Evolutionary conservation across 176 grass and related monocot genomes (phyloP).

Genomic region (Puccinellia tenuiflora): DNA sequence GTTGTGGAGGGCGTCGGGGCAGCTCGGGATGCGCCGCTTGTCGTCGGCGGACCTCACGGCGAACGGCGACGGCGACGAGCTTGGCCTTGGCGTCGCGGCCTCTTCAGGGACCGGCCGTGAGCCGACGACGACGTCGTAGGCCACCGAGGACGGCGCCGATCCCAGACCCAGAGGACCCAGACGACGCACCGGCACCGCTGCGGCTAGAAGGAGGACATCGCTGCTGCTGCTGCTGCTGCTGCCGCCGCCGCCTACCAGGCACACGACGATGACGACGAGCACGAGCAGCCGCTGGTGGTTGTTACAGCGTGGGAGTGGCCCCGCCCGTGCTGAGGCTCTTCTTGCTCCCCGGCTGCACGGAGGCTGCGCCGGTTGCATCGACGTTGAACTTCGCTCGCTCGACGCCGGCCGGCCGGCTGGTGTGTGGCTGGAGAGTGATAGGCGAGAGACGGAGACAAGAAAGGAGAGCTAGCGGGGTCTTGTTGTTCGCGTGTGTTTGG

Average conservation of each 20-base stretch:
- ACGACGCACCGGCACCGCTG: conserved; percentile 3
- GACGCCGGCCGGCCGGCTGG: neutral
- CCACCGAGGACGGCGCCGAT: neutral
- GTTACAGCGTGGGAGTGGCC: neutral
- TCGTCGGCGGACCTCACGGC: neutral
- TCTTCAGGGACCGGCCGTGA: conserved; percentile 21
- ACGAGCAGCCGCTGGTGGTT: neutral
- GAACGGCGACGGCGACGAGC: neutral
- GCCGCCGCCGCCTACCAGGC: neutral
- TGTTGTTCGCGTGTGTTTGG: neutral
- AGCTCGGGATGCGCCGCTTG: conserved; percentile 49
- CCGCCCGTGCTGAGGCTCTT: neutral
- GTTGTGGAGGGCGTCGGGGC: conserved; percentile 49
- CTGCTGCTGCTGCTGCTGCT: neutral
- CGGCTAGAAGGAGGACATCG: neutral
- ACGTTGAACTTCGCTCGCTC: neutral
- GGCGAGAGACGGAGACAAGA: neutral
- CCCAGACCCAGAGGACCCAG: conserved; percentile 5
- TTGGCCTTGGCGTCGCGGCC: neutral
- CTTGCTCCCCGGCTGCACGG: neutral
- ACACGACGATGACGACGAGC: neutral
- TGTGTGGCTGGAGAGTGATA: too few relatives aligned
- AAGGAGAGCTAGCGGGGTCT: neutral
- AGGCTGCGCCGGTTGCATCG: conserved; percentile 24
- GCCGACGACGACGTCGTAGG: conserved; percentile 21